Base-by-base conservation (phyloP, 768 basidiomycete genomes). In the Pulveroboletus sp. region DNA sequence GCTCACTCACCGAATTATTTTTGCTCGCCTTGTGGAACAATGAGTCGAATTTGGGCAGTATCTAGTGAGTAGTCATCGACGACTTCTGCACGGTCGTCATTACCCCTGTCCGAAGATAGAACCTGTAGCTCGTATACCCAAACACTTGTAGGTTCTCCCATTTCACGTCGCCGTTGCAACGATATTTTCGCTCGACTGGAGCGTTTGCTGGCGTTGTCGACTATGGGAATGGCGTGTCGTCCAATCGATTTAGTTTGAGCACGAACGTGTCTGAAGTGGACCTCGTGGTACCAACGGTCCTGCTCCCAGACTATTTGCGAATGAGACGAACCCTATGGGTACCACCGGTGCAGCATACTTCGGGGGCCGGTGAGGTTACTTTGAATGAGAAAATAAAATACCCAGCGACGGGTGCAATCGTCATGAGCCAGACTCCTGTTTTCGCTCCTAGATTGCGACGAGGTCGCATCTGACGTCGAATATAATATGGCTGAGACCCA, bases 211-310 rank as follows among this genome's bases (percentile, higher is more conserved):
- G 27, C 31, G 21, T 27, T 41, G 39, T 37, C 40, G 5, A n/a
- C 32, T 19, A 33, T 51, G 51, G 16, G 40, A 34, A 24, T 12
- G 20, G 6, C 19, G 3, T 43, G n/a, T 32, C 24, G 24, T 32
- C 34, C 40, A 24, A 29, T 35, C 5, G 12, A 31, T 16, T 14
- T 10, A 25, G 11, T 40, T 40, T 29, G 21, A 25, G 40, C 21
- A 54, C 53, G 41, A 55, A 55, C 46, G 46, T 55, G 45, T 47
- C 31, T 46, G 32, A 35, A 40, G 6, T 3, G 35, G 24, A 39
- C 47, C 47, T 50, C n/a, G 24, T 5, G 33, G 43, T 23, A 25
- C 23, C 19, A 25, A 40, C 24, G 25, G 25, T 27, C 25, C 25
- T 29, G 27, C 27, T 29, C 27, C 27, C 27, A 29, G 12, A 29